phyloP scores from a whole-genome alignment of 192 early-diverging fungal genomes.

The Gigaspora rosea region DNA sequence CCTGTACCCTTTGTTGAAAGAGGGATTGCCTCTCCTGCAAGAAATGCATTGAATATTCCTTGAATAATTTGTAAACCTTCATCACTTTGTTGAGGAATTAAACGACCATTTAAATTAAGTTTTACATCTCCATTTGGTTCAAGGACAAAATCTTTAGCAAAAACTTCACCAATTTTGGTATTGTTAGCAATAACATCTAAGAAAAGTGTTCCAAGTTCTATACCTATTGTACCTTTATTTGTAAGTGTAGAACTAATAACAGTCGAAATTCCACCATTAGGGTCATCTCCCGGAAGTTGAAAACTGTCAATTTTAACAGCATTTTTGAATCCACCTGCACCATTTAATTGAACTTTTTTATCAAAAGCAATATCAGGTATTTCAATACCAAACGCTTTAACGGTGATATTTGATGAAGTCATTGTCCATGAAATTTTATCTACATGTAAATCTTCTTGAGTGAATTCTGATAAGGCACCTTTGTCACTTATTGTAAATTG shows the following conservation, averaged over 20 bases:
- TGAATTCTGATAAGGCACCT: constrained; percentile 52
- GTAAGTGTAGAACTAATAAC: constrained; percentile 62
- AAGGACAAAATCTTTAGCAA: neutral
- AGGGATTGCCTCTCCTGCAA: neutral
- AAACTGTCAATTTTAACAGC: constrained; percentile 43
- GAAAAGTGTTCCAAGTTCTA: constrained; percentile 48
- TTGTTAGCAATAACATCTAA: neutral
- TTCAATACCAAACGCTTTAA: constrained; percentile 54
- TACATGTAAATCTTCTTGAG: constrained; percentile 49
- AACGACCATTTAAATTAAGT: neutral
- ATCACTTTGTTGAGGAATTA: neutral
- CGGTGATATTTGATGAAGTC: constrained; percentile 44
- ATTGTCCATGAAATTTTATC: constrained; percentile 55
- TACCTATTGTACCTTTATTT: constrained; percentile 58
- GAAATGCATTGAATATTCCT: neutral
- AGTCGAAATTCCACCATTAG: constrained; percentile 65
- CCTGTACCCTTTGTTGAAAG: neutral
- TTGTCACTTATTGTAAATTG: constrained; percentile 44
- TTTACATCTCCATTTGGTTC: neutral
- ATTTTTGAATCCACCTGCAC: constrained; percentile 37
- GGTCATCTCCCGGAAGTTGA: constrained; percentile 44
- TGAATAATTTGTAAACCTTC: neutral
- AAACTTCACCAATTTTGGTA: neutral
- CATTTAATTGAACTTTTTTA: constrained; percentile 45
- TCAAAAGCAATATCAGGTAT: constrained; percentile 50